These are phyloP conservation scores for Triticum urartu DNA, from an alignment of 176 grass and related monocot genomes.

Conservation along the genomic window DNA sequence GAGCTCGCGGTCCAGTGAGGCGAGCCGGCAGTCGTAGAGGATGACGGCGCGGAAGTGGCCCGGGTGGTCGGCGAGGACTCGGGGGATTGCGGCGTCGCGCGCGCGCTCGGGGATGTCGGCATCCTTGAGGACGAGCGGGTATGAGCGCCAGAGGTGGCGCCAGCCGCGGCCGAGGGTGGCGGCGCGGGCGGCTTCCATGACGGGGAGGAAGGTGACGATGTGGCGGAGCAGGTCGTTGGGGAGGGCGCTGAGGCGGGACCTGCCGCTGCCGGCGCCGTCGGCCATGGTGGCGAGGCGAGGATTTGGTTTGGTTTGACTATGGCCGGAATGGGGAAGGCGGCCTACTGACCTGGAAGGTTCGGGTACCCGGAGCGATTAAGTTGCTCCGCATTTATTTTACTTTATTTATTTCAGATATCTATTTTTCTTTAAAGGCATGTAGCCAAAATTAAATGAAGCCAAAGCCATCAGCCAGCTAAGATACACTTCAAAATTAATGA, in stretches of 20 bases:
- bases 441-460: too few relatives aligned
- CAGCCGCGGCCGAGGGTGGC: background rate
- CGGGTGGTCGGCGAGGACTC: background rate
- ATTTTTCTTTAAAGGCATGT: too few relatives aligned
- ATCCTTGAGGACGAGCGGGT: background rate
- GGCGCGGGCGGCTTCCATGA: background rate
- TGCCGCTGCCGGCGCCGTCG: background rate
- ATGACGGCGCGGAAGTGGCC: background rate
- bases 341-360: background rate
- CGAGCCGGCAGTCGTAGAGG: background rate
- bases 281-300: constrained; percentile 10
- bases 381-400: too few relatives aligned
- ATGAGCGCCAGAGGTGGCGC: background rate
- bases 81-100: background rate
- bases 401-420: too few relatives aligned
- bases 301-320: background rate
- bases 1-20: background rate
- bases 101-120: background rate
- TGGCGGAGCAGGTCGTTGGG: background rate
- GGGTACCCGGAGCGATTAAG: background rate
- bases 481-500: too few relatives aligned
- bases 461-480: too few relatives aligned
- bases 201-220: background rate
- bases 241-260: background rate
- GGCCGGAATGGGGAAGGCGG: background rate